These are phyloP conservation scores for Diplotaxis tenuifolia DNA, from an alignment of 345 rosid species.

Conservation along the genomic window DNA sequence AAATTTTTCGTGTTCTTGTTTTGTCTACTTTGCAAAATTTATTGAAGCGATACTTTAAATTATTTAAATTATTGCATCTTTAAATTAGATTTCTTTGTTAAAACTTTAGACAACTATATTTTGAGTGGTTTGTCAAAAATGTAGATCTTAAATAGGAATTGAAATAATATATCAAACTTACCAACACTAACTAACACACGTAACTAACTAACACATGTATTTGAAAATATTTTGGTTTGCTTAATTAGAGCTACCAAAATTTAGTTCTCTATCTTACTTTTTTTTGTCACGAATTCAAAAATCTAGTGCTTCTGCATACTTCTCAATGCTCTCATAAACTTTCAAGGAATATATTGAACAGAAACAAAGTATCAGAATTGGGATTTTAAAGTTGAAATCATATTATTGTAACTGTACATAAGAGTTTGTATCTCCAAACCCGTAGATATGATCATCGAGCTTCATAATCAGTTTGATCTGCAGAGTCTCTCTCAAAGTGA, in stretches of 20 bases:
- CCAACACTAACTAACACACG: not conserved
- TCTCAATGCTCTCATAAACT: not conserved
- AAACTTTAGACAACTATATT: not conserved
- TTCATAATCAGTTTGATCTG: not conserved
- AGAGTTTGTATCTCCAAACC: no score
- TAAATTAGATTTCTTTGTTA: not conserved
- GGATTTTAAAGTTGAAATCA: not conserved
- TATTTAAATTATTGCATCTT: not conserved
- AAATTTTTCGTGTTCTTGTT: not conserved
- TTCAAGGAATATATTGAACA: not conserved
- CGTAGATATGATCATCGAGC: not conserved
- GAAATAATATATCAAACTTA: not conserved
- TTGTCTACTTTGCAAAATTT: not conserved
- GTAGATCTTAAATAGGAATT: not conserved
- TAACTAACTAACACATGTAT: not conserved
- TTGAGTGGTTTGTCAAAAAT: not conserved
- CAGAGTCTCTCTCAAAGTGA: not conserved
- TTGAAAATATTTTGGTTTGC: not conserved
- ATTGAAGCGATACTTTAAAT: not conserved
- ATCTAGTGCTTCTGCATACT: not conserved
- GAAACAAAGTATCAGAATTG: no score
- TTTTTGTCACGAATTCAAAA: not conserved
- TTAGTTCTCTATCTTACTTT: not conserved
- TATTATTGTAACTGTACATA: not conserved
- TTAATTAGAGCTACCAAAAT: not conserved